Conservation (phyloP, 805 yeast genomes). For the Pichia pseudocactophila region DNA sequence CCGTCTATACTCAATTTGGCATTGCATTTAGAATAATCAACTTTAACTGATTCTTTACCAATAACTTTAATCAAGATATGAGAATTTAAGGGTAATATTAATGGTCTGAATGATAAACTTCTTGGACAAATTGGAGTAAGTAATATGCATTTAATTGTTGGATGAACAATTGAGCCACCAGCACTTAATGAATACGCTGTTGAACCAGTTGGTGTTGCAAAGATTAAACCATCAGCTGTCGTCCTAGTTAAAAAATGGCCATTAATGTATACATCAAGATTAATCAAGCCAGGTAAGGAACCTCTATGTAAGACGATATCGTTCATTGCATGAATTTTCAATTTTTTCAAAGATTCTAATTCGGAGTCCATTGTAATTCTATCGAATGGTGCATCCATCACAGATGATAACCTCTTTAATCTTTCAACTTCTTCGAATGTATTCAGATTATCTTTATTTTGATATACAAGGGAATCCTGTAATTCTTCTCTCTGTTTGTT, state of each 20-base stretch:
- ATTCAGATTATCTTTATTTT: conserved; percentile 4
- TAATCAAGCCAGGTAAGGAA: conserved; percentile 73
- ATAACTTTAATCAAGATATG: conserved; percentile 58
- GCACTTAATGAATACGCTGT: conserved; percentile 86
- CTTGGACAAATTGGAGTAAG: conserved; percentile 90
- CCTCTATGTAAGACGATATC: conserved; percentile 87
- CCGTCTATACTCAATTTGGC: conserved; percentile 79
- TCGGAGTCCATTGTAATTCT: conserved; percentile 11
- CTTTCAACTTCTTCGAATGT: conserved; percentile 8
- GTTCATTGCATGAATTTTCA: conserved; percentile 68
- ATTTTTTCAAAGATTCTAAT: conserved; percentile 10
- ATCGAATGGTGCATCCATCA: conserved; percentile 13
- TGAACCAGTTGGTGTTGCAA: conserved; percentile 90
- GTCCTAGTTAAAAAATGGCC: conserved; percentile 81
- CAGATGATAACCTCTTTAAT: conserved; percentile 8
- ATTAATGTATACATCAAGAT: conserved; percentile 77
- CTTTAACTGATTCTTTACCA: conserved; percentile 32
- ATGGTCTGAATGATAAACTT: conserved; percentile 82
- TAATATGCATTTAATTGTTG: conserved; percentile 72
- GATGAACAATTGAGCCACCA: conserved; percentile 92
- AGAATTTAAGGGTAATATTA: conserved; percentile 70
- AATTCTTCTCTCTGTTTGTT: conserved; percentile 1
- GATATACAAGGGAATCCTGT: not conserved
- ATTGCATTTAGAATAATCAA: conserved; percentile 17
- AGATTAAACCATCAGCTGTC: conserved; percentile 81